Conservation (phyloP, 306 rosid species). For the Sicyos edulis region DNA sequence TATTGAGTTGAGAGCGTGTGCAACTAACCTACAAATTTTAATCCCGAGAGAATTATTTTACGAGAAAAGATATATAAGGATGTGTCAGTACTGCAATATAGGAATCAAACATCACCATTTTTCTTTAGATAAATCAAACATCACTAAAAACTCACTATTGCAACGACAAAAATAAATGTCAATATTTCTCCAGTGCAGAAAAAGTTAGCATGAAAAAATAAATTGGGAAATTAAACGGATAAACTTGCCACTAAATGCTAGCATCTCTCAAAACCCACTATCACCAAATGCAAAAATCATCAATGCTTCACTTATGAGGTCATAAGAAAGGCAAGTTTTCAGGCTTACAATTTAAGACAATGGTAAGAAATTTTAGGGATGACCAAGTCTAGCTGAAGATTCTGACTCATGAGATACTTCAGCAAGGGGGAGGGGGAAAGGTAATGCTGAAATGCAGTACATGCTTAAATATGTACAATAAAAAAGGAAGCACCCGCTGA, state of each 20-base stretch:
- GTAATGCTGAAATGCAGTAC: not conserved
- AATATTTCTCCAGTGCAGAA: not conserved
- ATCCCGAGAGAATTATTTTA: slow-evolving; percentile 25
- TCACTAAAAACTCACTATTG: not conserved
- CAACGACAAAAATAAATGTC: not conserved
- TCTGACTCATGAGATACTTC: not conserved
- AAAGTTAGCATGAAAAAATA: not conserved
- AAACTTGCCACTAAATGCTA: not conserved
- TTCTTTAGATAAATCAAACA: too few species aligned
- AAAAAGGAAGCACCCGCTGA: not conserved
- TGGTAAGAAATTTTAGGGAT: not conserved
- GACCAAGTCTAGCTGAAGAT: not conserved
- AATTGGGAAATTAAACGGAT: not conserved
- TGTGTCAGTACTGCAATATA: not conserved
- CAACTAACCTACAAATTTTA: slow-evolving; percentile 65
- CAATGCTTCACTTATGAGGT: not conserved
- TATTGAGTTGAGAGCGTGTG: slow-evolving; percentile 62
- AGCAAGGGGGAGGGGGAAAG: not conserved
- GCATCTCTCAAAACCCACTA: not conserved
- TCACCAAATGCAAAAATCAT: not conserved
- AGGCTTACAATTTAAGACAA: not conserved
- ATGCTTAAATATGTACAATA: not conserved
- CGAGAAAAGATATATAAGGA: not conserved
- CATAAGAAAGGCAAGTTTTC: slow-evolving; percentile 10
- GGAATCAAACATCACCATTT: not conserved